Evolutionary conservation across 1,284 basidiomycete species (phyloP).

Genomic region (Rhizoctonia solani): DNA sequence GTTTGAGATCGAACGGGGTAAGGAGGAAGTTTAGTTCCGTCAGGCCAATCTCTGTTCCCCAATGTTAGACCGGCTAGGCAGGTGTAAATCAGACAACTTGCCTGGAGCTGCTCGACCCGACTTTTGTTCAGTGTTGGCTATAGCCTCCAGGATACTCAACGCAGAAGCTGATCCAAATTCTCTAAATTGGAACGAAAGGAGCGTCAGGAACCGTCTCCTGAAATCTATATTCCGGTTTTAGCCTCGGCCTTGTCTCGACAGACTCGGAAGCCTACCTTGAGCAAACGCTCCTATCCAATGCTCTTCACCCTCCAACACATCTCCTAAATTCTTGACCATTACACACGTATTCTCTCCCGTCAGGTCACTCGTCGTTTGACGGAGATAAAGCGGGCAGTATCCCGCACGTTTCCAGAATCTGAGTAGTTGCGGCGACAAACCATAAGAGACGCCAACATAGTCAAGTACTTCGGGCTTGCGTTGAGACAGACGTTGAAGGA

Average conservation of each 20-base stretch:
- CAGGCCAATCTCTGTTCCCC: constrained; percentile 53
- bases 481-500: constrained; percentile 90
- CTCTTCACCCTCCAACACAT: constrained; percentile 48
- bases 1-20: constrained; percentile 94
- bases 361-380: constrained; percentile 92
- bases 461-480: constrained; percentile 89
- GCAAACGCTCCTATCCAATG: constrained; percentile 92
- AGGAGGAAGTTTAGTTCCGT: constrained; percentile 76
- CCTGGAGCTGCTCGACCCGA: constrained; percentile 54
- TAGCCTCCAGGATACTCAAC: constrained; percentile 86
- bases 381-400: constrained; percentile 89
- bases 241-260: background rate
- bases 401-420: constrained; percentile 97
- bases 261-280: constrained; percentile 61
- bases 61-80: background rate
- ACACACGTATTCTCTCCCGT: constrained; percentile 97
- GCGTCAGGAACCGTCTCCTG: constrained; percentile 83
- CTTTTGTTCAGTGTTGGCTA: constrained; percentile 64
- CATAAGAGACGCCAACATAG: constrained; percentile 96
- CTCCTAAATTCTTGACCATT: constrained; percentile 80
- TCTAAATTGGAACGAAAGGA: constrained; percentile 93
- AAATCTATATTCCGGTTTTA: constrained; percentile 65
- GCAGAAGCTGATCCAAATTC: constrained; percentile 89
- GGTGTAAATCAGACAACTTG: constrained; percentile 44
- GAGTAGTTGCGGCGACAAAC: constrained; percentile 85